Conservation (phyloP, 2,329 filamentous ascomycete species). For the Diaporthe capsici region DNA sequence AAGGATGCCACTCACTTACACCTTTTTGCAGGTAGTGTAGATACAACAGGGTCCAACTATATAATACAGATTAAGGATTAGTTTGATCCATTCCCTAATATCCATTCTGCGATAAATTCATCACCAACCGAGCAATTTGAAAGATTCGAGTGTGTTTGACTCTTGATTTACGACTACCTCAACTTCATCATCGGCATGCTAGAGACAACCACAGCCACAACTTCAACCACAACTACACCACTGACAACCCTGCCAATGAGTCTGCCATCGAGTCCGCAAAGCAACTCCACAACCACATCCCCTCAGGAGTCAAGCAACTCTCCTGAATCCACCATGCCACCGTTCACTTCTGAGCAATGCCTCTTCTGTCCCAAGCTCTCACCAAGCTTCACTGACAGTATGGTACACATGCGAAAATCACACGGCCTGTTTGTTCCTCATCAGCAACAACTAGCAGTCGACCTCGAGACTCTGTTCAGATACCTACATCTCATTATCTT, state of each 20-base stretch:
- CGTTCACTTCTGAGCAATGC: slow-evolving; percentile 52
- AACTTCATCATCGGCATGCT: not conserved
- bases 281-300: not conserved
- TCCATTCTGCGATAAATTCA: not conserved
- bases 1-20: not conserved
- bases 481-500: slow-evolving; percentile 65
- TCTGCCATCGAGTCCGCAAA: not conserved
- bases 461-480: slow-evolving; percentile 61
- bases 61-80: not conserved
- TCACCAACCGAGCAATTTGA: not conserved
- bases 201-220: slow-evolving; percentile 10
- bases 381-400: slow-evolving; percentile 52
- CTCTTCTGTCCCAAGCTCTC: slow-evolving; percentile 58
- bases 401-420: slow-evolving; percentile 62
- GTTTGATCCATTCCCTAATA: not conserved
- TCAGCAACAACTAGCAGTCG: slow-evolving; percentile 56
- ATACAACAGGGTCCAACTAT: not conserved
- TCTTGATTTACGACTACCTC: not conserved
- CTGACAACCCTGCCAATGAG: not conserved
- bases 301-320: not conserved
- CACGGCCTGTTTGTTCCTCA: slow-evolving; percentile 62
- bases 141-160: not conserved
- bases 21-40: too few species aligned
- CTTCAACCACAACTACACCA: slow-evolving; percentile 5
- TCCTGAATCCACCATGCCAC: not conserved